Conservation (phyloP, 106 monocot species). For the Dendrobium catenatum region DNA sequence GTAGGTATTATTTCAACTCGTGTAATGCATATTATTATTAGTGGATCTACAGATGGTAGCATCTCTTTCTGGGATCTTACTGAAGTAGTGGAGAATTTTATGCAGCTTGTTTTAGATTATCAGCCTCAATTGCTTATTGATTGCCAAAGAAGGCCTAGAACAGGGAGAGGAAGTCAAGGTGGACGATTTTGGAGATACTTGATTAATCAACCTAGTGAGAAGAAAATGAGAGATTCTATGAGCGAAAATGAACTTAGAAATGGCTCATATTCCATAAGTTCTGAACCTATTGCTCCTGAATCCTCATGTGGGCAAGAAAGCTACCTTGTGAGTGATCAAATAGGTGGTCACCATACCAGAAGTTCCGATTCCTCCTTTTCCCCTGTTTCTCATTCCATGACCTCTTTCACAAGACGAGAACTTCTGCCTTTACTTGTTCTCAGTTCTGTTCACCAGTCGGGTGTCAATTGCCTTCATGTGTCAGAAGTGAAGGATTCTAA, state of each 20-base stretch:
- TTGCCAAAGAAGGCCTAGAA: constrained; percentile 63
- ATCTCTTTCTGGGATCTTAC: constrained; percentile 97
- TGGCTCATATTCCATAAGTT: neutral
- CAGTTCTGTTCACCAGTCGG: constrained; percentile 78
- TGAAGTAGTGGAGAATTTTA: constrained; percentile 47
- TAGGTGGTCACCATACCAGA: neutral
- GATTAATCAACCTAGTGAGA: constrained; percentile 19
- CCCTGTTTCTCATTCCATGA: neutral
- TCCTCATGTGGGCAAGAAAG: constrained; percentile 4
- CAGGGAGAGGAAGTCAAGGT: constrained; percentile 95
- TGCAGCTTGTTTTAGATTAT: constrained; percentile 38
- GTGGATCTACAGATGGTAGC: constrained; percentile 90
- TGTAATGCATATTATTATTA: constrained; percentile 47
- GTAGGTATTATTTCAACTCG: constrained; percentile 27
- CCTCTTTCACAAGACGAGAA: constrained; percentile 24
- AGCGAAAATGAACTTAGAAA: constrained; percentile 1
- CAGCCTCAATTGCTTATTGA: constrained; percentile 43
- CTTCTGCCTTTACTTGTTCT: constrained; percentile 47
- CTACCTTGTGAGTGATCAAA: constrained; percentile 5
- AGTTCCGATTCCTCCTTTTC: constrained; percentile 2
- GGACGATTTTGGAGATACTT: constrained; percentile 76
- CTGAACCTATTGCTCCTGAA: constrained; percentile 11
- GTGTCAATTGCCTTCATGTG: constrained; percentile 83
- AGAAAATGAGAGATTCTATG: neutral
- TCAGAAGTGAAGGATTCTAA: constrained; percentile 21